Evolutionary conservation across 345 rosid species (phyloP), one percentile per base, ranked within the genome.

Genomic region (Conringia planisiliqua): DNA sequence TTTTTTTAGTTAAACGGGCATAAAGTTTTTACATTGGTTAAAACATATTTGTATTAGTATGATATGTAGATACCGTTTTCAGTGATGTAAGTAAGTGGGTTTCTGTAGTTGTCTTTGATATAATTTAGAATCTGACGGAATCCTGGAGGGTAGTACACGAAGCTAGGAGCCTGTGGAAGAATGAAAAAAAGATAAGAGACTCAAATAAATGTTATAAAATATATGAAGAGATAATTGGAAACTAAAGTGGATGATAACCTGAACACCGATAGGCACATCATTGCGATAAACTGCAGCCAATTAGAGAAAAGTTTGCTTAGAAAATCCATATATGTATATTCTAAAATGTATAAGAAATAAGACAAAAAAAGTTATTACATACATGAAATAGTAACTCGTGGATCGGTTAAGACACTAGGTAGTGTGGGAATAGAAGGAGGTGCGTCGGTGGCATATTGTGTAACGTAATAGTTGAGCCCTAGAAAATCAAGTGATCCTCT

Each of bases 401-500:
- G 29, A 63, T 79, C 82, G 6, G 75, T 69, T 18, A 51, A 3
- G 50, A n/a, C 73, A 33, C 22, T 63, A 18, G 38, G 67, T 22
- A 20, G 26, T 57, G 60, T 33, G 3, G 67, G 40, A 33, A 2
- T 6, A 13, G 79, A 3, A 62, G 71, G 44, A 33, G 71, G 62
- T 22, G 68, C 18, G 24, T 74, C 38, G 13, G 52, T 57, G 13
- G 82, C 72, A 70, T 74, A 79, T 56, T 59, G 66, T 36, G 79
- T 74, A 54, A 65, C 30, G 40, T 74, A 79, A 42, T 79, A 74
- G 62, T 79, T 79, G n/a, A 79, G 33, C 14, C 82, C 79, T 8
- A 79, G 58, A 50, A 74, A 79, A 64, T 79, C 82, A 33, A 79
- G 59, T n/a, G 82, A 74, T 43, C 72, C 82, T 50, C 52, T 79